These are phyloP conservation scores for Pyricularia pennisetigena DNA, from an alignment of 2,329 filamentous ascomycete species.

Conservation along the genomic window DNA sequence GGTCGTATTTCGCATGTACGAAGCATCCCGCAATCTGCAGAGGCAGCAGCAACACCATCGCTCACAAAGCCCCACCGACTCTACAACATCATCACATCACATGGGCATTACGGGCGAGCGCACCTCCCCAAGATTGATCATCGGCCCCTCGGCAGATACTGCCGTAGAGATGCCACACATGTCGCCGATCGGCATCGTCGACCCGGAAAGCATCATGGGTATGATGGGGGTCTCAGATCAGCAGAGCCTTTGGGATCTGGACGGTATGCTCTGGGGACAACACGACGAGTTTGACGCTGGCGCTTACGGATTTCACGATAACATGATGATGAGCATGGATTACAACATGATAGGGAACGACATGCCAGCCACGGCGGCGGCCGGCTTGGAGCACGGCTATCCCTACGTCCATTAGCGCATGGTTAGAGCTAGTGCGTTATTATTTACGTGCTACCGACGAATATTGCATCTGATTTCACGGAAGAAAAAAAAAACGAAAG, in stretches of 20 bases:
- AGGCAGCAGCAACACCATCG: constrained; percentile 19
- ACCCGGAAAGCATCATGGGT: constrained; percentile 35
- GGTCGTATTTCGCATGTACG: constrained; percentile 54
- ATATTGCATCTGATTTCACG: background rate
- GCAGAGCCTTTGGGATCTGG: constrained; percentile 44
- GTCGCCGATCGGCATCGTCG: constrained; percentile 37
- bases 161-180: constrained; percentile 23
- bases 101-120: constrained; percentile 13
- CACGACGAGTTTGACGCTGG: constrained; percentile 19
- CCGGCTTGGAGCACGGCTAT: constrained; percentile 28
- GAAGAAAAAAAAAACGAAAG: background rate
- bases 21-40: constrained; percentile 34
- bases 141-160: constrained; percentile 26
- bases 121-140: constrained; percentile 18
- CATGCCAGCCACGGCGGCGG: constrained; percentile 10
- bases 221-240: constrained; percentile 45
- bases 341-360: constrained; percentile 27
- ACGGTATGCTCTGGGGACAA: constrained; percentile 44
- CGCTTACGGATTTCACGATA: constrained; percentile 18
- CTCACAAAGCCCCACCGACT: constrained; percentile 15
- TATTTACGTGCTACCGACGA: background rate
- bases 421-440: background rate
- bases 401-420: constrained; percentile 27
- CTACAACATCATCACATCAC: constrained; percentile 13
- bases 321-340: constrained; percentile 24